Evolutionary conservation across 495 filamentous ascomycete species (phyloP).

Genomic region (Elasticomyces elasticus): DNA sequence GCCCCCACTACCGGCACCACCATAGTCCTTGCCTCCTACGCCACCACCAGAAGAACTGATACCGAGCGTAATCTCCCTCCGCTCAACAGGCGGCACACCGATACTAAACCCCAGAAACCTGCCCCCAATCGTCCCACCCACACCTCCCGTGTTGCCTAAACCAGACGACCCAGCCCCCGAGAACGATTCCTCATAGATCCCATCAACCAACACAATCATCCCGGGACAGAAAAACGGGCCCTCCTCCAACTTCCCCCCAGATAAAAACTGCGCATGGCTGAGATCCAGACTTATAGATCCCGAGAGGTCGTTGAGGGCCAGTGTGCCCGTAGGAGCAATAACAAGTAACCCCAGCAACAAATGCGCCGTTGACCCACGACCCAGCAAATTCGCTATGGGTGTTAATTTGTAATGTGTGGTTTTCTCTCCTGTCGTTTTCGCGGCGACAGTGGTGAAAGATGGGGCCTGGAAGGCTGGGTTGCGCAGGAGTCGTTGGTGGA

Average conservation of each 20-base stretch:
- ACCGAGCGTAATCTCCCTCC: conserved; percentile 67
- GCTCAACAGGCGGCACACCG: conserved; percentile 82
- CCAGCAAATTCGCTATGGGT: conserved; percentile 84
- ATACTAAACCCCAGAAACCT: conserved; percentile 82
- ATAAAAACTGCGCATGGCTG: conserved; percentile 67
- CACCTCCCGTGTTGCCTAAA: conserved; percentile 63
- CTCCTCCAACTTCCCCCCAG: conserved; percentile 63
- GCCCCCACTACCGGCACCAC: too few species aligned
- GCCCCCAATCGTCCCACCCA: conserved; percentile 81
- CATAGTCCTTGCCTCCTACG: too few species aligned
- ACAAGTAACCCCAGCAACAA: conserved; percentile 78
- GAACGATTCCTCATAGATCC: conserved; percentile 83
- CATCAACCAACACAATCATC: conserved; percentile 91
- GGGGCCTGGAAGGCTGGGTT: conserved; percentile 89
- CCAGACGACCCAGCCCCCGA: conserved; percentile 42
- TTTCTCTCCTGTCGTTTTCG: conserved; percentile 27
- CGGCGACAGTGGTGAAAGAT: conserved; percentile 49
- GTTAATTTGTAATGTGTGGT: conserved; percentile 72
- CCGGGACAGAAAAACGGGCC: conserved; percentile 88
- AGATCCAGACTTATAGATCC: conserved; percentile 80
- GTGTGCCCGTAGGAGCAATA: conserved; percentile 67
- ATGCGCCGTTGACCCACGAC: conserved; percentile 74
- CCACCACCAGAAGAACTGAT: conserved; percentile 42
- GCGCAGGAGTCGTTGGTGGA: conserved; percentile 81
- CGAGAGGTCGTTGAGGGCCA: conserved; percentile 75